A percentile compares a stretch with the other conserved stretches of the same genome.
These are phyloP conservation scores for Xylaria multiplex DNA, from an alignment of 2,329 filamentous ascomycete species.

Conservation along the genomic window DNA sequence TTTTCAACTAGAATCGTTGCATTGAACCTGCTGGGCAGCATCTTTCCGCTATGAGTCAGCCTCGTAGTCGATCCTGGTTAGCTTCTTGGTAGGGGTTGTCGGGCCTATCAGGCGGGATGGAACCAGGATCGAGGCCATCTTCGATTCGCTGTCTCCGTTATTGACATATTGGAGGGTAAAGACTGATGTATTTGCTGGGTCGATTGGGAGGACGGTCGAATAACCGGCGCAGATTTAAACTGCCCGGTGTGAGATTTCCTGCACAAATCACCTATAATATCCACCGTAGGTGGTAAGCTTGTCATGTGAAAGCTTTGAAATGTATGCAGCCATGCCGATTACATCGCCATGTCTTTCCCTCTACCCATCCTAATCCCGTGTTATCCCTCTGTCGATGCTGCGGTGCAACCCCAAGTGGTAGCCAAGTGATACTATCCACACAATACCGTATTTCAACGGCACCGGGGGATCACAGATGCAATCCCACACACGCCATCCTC, in stretches of 20 bases:
- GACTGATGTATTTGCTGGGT: conserved; percentile 28
- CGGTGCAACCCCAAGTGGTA: conserved; percentile 33
- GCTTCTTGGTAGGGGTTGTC: conserved; percentile 28
- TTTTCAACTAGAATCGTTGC: conserved; percentile 16
- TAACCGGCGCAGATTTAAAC: conserved; percentile 44
- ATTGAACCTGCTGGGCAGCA: conserved; percentile 15
- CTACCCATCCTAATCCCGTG: conserved; percentile 30
- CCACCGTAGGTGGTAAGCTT: conserved; percentile 20
- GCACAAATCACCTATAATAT: conserved; percentile 31
- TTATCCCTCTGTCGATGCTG: conserved; percentile 14
- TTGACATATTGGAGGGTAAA: conserved; percentile 27
- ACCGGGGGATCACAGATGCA: conserved; percentile 15
- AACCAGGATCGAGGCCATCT: conserved; percentile 31
- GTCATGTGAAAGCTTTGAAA: conserved; percentile 37
- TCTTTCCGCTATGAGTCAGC: conserved; percentile 28
- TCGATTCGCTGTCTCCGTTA: conserved; percentile 22
- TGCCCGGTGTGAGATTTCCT: conserved; percentile 47
- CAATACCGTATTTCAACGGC: conserved; percentile 15
- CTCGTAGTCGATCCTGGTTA: conserved; percentile 28
- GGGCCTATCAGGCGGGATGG: conserved; percentile 33
- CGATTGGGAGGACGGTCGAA: conserved; percentile 40
- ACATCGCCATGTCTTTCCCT: conserved; percentile 41
- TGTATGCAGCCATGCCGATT: conserved; percentile 39
- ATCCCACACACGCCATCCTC: conserved; percentile 14
- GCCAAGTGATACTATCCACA: conserved; percentile 30